Evolutionary conservation across 345 rosid genomes (phyloP).

Genomic region (Hirschfeldia incana): DNA sequence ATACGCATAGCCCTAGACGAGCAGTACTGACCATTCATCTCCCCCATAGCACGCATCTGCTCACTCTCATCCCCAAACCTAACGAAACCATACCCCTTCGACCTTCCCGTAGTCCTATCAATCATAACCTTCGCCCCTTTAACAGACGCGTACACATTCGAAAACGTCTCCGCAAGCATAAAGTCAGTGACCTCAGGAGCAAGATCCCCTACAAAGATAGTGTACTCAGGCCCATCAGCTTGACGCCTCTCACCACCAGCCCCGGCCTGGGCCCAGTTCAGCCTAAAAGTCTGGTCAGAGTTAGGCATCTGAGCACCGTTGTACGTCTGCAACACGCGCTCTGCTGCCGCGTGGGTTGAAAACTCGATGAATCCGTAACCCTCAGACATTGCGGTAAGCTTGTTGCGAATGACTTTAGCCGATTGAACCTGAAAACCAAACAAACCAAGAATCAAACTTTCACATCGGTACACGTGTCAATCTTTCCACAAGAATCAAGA

Average conservation of each 20-base stretch:
- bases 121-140: slow-evolving; percentile 93
- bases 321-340: slow-evolving; percentile 70
- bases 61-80: slow-evolving; percentile 84
- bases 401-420: slow-evolving; percentile 86
- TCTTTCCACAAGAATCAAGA: background rate
- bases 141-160: slow-evolving; percentile 56
- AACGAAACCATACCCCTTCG: slow-evolving; percentile 98
- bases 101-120: slow-evolving; percentile 83
- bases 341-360: slow-evolving; percentile 71
- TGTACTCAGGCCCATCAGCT: slow-evolving; percentile 72
- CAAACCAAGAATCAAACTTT: background rate
- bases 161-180: slow-evolving; percentile 71
- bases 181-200: slow-evolving; percentile 87
- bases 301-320: slow-evolving; percentile 79
- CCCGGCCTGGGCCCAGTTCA: slow-evolving; percentile 61
- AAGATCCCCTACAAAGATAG: slow-evolving; percentile 89
- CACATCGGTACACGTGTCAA: background rate
- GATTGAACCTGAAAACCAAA: slow-evolving; percentile 47
- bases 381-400: slow-evolving; percentile 60
- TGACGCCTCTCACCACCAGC: slow-evolving; percentile 93
- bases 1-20: slow-evolving; percentile 87
- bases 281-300: slow-evolving; percentile 67
- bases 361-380: slow-evolving; percentile 95
- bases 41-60: slow-evolving; percentile 82
- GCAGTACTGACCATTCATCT: slow-evolving; percentile 91